Base-by-base conservation (phyloP, 202 grass and related monocot species). In the Digitaria exilis region DNA sequence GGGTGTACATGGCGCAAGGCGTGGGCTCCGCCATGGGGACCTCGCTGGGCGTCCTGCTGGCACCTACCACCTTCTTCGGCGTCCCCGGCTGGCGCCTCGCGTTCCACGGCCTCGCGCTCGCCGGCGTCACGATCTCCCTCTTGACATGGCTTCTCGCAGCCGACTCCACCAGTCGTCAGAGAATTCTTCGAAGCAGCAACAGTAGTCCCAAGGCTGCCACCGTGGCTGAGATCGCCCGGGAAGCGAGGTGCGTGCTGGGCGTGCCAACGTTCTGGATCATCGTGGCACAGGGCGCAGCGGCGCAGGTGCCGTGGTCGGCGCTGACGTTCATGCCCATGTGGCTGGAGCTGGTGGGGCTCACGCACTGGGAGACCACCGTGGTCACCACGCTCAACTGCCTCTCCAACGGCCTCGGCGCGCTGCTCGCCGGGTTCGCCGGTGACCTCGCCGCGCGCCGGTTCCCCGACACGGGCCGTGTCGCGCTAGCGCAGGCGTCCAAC, bases 331-430 rank as follows among this genome's bases (percentile, higher is more conserved):
- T 94, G 57, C 80, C 87, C 22, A 86, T 89, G 25, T 97, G 94
- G 82, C 91, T 84, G 66, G 94, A 97, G 80, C 91, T 97, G 46
- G 81, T 94, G 25, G 94, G 94, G 28, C 92, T 97, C 76, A 83
- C 87, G 45, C 82, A 87, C 78, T 54, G 91, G 51, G 6, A 54
- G 51, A 54, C 51, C 51, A n/a, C 51, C 1, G 51, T 54, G 51
- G 19, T 54, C 19, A 54, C 51, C 51, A 54, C 2, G 6, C 19
- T n/a, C 19, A 54, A 54, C 51, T 21, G 51, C 51, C 18, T 54
- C 51, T 21, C 51, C 19, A 54, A n/a, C 21, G 52, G 21, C 21
- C 21, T 56, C 21, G 52, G 52, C 52, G 21, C 52, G 21, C 8
- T 56, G 52, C 7, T 54, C 6, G 50, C 50, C 6, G 19, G 91